Evolutionary conservation across 2,329 filamentous ascomycete species (phyloP).

Genomic region (Pseudogymnoascus verrucosus): DNA sequence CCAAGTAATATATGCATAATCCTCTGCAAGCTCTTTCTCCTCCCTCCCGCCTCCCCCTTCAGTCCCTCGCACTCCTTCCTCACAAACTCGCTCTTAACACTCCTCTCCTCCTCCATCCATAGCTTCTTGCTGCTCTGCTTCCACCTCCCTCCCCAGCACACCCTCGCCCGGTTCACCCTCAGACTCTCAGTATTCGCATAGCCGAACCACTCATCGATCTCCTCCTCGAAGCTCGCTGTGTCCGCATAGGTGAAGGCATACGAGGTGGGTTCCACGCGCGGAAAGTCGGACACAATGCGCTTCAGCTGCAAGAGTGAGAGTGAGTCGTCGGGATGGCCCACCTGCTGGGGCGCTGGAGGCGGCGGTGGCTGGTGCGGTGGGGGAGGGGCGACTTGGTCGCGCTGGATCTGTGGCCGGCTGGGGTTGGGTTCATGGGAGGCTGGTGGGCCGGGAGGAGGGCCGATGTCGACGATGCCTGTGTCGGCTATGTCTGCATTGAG

Average conservation of each 20-base stretch:
- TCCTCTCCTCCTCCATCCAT: conserved; percentile 60
- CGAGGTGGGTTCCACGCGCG: conserved; percentile 57
- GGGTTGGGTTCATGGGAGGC: conserved; percentile 18
- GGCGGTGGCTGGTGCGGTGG: conserved; percentile 28
- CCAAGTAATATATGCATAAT: conserved; percentile 58
- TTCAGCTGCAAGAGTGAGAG: conserved; percentile 67
- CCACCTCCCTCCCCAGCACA: conserved; percentile 73
- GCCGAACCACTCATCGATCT: conserved; percentile 96
- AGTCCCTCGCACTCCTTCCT: conserved; percentile 40
- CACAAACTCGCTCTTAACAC: conserved; percentile 50
- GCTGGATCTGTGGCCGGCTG: conserved; percentile 26
- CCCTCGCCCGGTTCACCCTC: conserved; percentile 66
- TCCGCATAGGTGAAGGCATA: conserved; percentile 85
- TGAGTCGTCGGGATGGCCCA: conserved; percentile 51
- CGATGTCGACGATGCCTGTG: conserved; percentile 33
- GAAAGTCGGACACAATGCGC: conserved; percentile 66
- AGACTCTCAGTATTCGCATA: conserved; percentile 82
- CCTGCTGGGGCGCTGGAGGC: conserved; percentile 24
- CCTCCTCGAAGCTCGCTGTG: conserved; percentile 67
- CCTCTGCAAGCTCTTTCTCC: conserved; percentile 47
- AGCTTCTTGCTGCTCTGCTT: conserved; percentile 42
- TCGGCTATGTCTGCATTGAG: conserved; percentile 33
- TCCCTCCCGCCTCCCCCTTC: conserved; percentile 32
- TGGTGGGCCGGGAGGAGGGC: conserved; percentile 20
- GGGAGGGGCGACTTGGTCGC: conserved; percentile 32